phyloP scores from a whole-genome alignment of 2,329 filamentous ascomycete species.

The Claviceps sp. region DNA sequence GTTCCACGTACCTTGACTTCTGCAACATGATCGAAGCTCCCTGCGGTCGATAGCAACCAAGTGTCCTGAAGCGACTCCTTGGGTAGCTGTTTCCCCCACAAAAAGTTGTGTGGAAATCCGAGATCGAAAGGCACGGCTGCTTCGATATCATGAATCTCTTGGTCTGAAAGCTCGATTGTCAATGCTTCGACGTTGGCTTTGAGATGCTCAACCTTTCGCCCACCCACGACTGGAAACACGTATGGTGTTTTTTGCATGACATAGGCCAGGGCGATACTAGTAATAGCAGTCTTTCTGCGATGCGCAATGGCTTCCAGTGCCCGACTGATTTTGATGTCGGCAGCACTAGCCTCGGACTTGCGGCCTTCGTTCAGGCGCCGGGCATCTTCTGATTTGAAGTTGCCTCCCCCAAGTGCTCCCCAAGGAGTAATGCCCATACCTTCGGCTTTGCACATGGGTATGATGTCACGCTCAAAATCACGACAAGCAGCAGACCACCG shows the following conservation, averaged over 20 bases:
- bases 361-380: slow-evolving; percentile 23
- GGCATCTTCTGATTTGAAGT: slow-evolving; percentile 28
- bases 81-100: slow-evolving; percentile 29
- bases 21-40: slow-evolving; percentile 36
- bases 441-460: slow-evolving; percentile 28
- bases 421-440: slow-evolving; percentile 44
- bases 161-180: slow-evolving; percentile 39
- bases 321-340: slow-evolving; percentile 36
- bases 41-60: slow-evolving; percentile 32
- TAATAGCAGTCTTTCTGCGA: slow-evolving; percentile 28
- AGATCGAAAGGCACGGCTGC: slow-evolving; percentile 45
- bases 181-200: slow-evolving; percentile 58
- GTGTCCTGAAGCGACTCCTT: slow-evolving; percentile 25
- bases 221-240: slow-evolving; percentile 61
- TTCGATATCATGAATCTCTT: slow-evolving; percentile 57
- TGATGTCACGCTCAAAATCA: slow-evolving; percentile 29
- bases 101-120: slow-evolving; percentile 53
- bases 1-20: slow-evolving; percentile 19
- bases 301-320: slow-evolving; percentile 36
- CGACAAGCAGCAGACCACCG: slow-evolving; percentile 25
- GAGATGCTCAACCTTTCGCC: slow-evolving; percentile 55
- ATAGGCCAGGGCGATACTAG: slow-evolving; percentile 52
- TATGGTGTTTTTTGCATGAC: slow-evolving; percentile 59
- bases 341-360: slow-evolving; percentile 28
- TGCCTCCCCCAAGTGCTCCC: slow-evolving; percentile 40